These are phyloP conservation scores for Barnettozyma vustinii DNA, from an alignment of 805 yeast genomes.

Conservation along the genomic window DNA sequence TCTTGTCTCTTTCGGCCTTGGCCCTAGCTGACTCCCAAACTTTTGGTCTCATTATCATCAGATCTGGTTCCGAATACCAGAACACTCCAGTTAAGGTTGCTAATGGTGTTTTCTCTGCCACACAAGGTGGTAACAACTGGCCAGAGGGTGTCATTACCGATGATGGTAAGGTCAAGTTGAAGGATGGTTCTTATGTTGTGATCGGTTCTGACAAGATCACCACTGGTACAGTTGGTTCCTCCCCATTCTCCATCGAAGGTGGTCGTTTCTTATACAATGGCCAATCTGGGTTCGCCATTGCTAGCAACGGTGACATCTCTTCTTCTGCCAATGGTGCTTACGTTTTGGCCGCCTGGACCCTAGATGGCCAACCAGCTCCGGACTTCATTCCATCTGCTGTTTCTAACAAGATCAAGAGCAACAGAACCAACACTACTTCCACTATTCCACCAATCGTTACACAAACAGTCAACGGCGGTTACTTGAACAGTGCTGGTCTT, in stretches of 20 bases:
- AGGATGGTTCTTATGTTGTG: constrained; percentile 27
- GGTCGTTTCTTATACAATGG: constrained; percentile 34
- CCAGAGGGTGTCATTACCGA: constrained; percentile 25
- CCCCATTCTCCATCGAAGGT: constrained; percentile 34
- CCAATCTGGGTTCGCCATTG: constrained; percentile 32
- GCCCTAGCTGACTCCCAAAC: constrained; percentile 33
- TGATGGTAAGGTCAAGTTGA: constrained; percentile 27
- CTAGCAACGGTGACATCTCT: constrained; percentile 22
- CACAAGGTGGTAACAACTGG: constrained; percentile 11
- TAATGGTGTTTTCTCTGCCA: constrained; percentile 16
- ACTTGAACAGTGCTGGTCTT: constrained; percentile 14
- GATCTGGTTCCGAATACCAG: constrained; percentile 33
- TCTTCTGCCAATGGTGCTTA: constrained; percentile 14
- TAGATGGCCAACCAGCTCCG: constrained; percentile 22
- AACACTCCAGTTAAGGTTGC: constrained; percentile 21
- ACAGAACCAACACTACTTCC: constrained; percentile 9
- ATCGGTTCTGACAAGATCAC: constrained; percentile 24
- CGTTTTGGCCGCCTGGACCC: constrained; percentile 18
- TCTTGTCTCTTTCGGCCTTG: constrained; percentile 25
- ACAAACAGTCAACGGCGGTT: constrained; percentile 26
- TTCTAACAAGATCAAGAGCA: background rate
- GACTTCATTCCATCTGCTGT: constrained; percentile 22
- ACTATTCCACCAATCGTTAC: constrained; percentile 8
- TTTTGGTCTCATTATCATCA: constrained; percentile 31
- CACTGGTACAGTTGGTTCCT: constrained; percentile 27